phyloP scores from a whole-genome alignment of 139 green algal species.

The Raphidocelis subcapitata region DNA sequence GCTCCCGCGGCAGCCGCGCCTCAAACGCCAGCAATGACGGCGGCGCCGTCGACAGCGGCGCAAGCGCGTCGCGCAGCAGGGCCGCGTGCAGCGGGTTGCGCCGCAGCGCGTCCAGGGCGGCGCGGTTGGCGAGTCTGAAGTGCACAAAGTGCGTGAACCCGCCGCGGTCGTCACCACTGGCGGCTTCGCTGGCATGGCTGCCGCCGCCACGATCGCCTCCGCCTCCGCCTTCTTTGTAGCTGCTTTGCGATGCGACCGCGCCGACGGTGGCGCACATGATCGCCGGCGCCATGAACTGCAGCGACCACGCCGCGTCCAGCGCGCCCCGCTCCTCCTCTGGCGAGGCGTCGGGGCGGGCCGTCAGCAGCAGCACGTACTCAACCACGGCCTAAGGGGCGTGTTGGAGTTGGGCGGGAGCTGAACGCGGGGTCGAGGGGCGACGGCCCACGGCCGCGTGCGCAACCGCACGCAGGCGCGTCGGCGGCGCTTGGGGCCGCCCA shows the following conservation, averaged over 20 bases:
- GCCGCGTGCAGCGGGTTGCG: not conserved
- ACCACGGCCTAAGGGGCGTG: too few species aligned
- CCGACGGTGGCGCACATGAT: slow-evolving; percentile 19
- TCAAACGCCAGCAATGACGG: not conserved
- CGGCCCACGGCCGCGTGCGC: too few species aligned
- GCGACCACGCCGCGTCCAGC: slow-evolving; percentile 27
- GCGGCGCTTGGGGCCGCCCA: too few species aligned
- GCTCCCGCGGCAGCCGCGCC: slow-evolving; percentile 30
- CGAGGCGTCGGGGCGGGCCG: not conserved
- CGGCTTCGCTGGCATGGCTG: not conserved
- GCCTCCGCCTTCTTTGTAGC: not conserved
- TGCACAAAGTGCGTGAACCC: slow-evolving; percentile 27
- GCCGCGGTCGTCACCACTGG: not conserved
- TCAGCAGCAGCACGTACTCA: slow-evolving; percentile 20
- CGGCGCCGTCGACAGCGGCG: not conserved
- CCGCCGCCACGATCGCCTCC: not conserved
- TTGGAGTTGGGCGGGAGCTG: too few species aligned
- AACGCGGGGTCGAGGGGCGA: too few species aligned
- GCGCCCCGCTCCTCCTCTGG: slow-evolving; percentile 4
- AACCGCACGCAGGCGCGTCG: too few species aligned
- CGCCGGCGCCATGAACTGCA: slow-evolving; percentile 28
- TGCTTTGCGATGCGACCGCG: not conserved
- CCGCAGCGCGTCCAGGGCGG: slow-evolving; percentile 5
- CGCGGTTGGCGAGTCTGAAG: slow-evolving; percentile 5
- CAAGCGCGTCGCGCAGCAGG: not conserved